Evolutionary conservation across 345 rosid genomes (phyloP).

Genomic region (Combretum micranthum): DNA sequence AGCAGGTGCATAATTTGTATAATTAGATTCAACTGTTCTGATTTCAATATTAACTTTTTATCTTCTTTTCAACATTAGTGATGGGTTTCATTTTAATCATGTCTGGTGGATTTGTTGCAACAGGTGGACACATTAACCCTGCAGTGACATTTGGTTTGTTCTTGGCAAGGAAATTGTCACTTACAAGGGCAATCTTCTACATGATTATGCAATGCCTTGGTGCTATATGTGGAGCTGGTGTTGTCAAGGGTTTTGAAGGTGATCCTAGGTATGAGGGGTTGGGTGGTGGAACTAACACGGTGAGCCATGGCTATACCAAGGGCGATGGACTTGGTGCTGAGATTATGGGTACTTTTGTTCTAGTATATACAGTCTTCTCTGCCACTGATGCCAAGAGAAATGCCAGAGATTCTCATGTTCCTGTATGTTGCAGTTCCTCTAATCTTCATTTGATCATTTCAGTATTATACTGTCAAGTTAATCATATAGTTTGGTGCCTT

Average conservation of each 20-base stretch:
- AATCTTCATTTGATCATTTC: neutral
- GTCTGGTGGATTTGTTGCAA: neutral
- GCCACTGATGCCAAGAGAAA: conserved; percentile 34
- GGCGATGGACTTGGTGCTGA: conserved; percentile 24
- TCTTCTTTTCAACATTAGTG: neutral
- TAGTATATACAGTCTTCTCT: conserved; percentile 41
- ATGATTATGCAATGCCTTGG: conserved; percentile 25
- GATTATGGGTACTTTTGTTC: conserved; percentile 20
- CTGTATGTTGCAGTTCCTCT: conserved; percentile 5
- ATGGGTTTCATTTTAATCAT: too few relatives aligned
- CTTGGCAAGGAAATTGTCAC: conserved; percentile 26
- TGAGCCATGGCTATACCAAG: conserved; percentile 19
- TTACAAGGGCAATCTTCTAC: conserved; percentile 27
- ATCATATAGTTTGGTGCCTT: neutral
- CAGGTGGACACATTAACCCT: conserved; percentile 32
- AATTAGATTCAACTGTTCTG: too few relatives aligned
- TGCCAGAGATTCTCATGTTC: conserved; percentile 35
- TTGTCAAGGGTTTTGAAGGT: conserved; percentile 26
- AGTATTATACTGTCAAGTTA: neutral
- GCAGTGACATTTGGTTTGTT: conserved; percentile 28
- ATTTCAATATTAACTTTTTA: neutral
- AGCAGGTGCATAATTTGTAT: too few relatives aligned
- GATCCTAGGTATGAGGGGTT: conserved; percentile 10
- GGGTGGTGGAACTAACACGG: conserved; percentile 22
- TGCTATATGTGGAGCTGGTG: conserved; percentile 26